phyloP scores from a whole-genome alignment of 345 rosid species.

The Clarkia xantiana region DNA sequence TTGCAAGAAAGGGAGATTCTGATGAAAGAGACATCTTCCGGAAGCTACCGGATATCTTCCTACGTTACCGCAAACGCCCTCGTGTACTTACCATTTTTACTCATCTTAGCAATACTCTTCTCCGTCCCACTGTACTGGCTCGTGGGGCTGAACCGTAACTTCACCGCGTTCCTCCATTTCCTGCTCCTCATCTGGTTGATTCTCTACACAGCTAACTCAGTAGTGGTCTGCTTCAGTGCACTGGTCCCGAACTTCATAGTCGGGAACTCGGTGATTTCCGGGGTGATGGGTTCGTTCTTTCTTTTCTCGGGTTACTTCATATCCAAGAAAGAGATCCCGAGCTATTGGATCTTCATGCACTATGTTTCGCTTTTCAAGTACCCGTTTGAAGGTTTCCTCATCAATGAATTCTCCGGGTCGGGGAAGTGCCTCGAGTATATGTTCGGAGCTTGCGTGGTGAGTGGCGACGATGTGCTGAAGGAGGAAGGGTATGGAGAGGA shows the following conservation, averaged over 20 bases:
- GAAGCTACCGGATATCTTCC: conserved; percentile 84
- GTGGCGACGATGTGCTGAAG: conserved; percentile 50
- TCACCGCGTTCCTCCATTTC: conserved; percentile 63
- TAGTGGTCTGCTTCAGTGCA: conserved; percentile 88
- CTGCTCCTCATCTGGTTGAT: conserved; percentile 75
- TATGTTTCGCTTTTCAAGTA: conserved; percentile 85
- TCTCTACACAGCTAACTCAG: conserved; percentile 90
- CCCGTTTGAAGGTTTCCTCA: conserved; percentile 87
- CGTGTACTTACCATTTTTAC: conserved; percentile 84
- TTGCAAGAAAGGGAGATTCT: conserved; percentile 88
- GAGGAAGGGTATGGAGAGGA: conserved; percentile 71
- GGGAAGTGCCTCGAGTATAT: conserved; percentile 61
- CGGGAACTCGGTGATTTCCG: conserved; percentile 78
- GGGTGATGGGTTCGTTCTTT: conserved; percentile 95
- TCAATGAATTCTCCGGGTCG: conserved; percentile 74
- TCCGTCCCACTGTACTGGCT: conserved; percentile 74
- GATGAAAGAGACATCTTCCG: conserved; percentile 71
- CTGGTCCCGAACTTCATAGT: conserved; percentile 83
- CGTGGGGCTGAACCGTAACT: conserved; percentile 60
- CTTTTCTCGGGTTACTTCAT: conserved; percentile 94
- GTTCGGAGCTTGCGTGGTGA: conserved; percentile 49
- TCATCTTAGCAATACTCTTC: conserved; percentile 60
- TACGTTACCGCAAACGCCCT: conserved; percentile 79
- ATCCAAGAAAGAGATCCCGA: conserved; percentile 63
- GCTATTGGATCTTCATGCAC: conserved; percentile 91